phyloP scores from a whole-genome alignment of 768 basidiomycete genomes.

The Cystobasidium ongulense region DNA sequence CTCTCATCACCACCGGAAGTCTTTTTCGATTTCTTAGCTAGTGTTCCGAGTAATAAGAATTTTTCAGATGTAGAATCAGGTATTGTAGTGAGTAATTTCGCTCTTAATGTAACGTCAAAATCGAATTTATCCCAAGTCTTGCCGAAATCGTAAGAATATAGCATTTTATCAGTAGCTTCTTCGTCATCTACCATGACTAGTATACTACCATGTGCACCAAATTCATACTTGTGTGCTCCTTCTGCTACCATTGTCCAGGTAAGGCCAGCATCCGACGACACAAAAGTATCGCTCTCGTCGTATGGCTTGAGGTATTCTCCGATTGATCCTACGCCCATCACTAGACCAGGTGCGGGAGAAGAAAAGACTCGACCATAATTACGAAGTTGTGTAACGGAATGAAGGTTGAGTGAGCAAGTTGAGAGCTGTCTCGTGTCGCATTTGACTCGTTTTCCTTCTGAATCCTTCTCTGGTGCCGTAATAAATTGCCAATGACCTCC shows the following conservation, averaged over 20 bases:
- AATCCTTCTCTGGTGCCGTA: slow-evolving; percentile 55
- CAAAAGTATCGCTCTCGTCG: slow-evolving; percentile 82
- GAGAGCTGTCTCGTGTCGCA: slow-evolving; percentile 53
- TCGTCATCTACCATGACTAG: slow-evolving; percentile 77
- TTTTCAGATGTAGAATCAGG: slow-evolving; percentile 95
- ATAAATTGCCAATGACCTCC: slow-evolving; percentile 71
- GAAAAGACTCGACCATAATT: slow-evolving; percentile 93
- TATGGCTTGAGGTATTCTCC: slow-evolving; percentile 63
- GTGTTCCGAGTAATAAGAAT: slow-evolving; percentile 76
- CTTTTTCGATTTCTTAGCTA: slow-evolving; percentile 49
- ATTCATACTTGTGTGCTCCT: slow-evolving; percentile 87
- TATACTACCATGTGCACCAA: slow-evolving; percentile 81
- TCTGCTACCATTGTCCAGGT: slow-evolving; percentile 69
- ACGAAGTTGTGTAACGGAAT: slow-evolving; percentile 84
- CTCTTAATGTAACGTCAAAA: slow-evolving; percentile 62
- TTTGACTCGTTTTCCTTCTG: slow-evolving; percentile 55
- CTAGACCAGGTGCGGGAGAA: slow-evolving; percentile 83
- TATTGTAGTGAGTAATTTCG: slow-evolving; percentile 71
- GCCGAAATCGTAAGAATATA: slow-evolving; percentile 76
- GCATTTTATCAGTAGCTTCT: slow-evolving; percentile 58
- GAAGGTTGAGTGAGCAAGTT: slow-evolving; percentile 73
- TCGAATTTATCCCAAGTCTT: slow-evolving; percentile 66
- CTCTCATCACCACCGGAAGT: slow-evolving; percentile 48
- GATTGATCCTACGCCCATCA: slow-evolving; percentile 92
- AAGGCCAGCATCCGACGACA: slow-evolving; percentile 80